Evolutionary conservation across 1,139 yeast species (phyloP).

Genomic region (Blastobotrys capitulatus): DNA sequence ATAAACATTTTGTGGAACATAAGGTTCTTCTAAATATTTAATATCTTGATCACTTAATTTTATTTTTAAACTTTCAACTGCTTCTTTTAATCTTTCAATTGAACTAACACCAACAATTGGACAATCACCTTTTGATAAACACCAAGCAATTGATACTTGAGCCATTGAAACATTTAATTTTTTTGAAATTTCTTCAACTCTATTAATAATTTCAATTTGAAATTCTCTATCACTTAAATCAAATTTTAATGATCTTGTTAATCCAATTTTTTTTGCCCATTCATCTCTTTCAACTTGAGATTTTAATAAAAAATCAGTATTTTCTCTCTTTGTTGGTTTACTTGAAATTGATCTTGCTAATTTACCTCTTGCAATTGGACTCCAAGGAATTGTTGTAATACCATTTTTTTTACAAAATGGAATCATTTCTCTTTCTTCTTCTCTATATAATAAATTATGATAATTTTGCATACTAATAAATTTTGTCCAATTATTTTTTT

Average conservation of each 20-base stretch:
- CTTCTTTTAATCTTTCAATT: conserved; percentile 49
- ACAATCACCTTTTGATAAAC: conserved; percentile 42
- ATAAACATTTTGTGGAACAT: conserved; percentile 17
- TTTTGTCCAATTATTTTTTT: conserved; percentile 47
- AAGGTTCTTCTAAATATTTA: conserved; percentile 47
- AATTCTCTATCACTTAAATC: conserved; percentile 42
- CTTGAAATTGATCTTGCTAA: conserved; percentile 38
- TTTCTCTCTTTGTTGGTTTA: neutral
- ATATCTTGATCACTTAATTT: conserved; percentile 44
- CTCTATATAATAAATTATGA: conserved; percentile 51
- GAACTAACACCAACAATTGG: conserved; percentile 55
- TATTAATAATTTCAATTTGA: conserved; percentile 36
- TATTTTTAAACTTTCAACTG: conserved; percentile 41
- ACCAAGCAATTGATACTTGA: conserved; percentile 51
- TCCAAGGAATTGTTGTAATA: conserved; percentile 49
- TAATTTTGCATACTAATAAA: conserved; percentile 56
- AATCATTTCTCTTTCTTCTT: conserved; percentile 56
- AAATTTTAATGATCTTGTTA: conserved; percentile 36
- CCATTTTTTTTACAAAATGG: conserved; percentile 46
- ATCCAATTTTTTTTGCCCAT: neutral
- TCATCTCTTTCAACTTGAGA: neutral
- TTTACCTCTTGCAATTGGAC: conserved; percentile 47
- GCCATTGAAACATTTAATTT: conserved; percentile 49
- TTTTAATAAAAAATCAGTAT: neutral
- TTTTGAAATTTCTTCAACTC: conserved; percentile 51